Evolutionary conservation across 139 green algal genomes (phyloP).

Genomic region (Chlorella sp.): DNA sequence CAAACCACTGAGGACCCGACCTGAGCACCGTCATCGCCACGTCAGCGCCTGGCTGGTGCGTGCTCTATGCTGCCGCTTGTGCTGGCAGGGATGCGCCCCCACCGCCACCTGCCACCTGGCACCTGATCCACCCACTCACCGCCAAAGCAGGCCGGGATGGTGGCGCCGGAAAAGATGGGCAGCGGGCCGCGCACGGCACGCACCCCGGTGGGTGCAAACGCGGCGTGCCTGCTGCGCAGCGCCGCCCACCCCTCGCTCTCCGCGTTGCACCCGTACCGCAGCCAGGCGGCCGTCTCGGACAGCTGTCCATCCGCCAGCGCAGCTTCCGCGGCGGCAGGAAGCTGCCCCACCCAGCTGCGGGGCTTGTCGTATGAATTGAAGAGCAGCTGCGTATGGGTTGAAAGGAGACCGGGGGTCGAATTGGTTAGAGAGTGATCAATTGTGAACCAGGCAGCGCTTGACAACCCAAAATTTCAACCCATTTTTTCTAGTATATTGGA

Average conservation of each 20-base stretch:
- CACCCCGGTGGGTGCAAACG: not conserved
- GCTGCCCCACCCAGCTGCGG: not conserved
- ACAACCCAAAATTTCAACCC: too few relatives aligned
- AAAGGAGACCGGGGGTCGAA: too few relatives aligned
- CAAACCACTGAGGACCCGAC: too few relatives aligned
- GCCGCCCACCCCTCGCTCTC: not conserved
- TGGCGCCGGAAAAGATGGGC: not conserved
- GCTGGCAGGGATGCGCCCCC: too few relatives aligned
- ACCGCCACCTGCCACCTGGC: too few relatives aligned
- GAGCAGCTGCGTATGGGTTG: not conserved
- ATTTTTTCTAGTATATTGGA: too few relatives aligned
- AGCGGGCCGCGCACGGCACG: not conserved
- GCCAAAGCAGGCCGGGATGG: not conserved
- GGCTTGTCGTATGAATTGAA: not conserved
- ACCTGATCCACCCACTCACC: not conserved
- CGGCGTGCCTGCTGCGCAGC: conserved; percentile 5
- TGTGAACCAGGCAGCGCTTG: too few relatives aligned
- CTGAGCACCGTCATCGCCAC: too few relatives aligned
- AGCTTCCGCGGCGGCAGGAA: not conserved
- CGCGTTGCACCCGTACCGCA: not conserved
- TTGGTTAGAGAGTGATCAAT: too few relatives aligned
- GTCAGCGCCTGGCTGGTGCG: too few relatives aligned
- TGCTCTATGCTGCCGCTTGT: too few relatives aligned
- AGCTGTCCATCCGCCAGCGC: not conserved
- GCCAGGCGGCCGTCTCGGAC: not conserved